Base-by-base conservation (phyloP, 257 asterid genomes). In the Knoxia roxburghii region DNA sequence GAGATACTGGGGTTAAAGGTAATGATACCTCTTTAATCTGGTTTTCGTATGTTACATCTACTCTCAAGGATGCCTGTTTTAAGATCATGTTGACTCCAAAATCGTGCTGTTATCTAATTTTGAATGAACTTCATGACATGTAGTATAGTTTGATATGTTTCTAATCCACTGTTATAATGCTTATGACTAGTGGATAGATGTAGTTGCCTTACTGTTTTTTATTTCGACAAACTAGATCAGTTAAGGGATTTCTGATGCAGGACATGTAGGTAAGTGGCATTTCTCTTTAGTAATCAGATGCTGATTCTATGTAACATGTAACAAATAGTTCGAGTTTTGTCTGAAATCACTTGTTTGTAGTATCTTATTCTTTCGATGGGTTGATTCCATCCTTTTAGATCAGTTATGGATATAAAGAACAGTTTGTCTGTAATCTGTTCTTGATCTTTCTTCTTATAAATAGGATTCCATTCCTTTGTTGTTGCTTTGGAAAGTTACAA, bases 1-100 rank as follows among this genome's bases (percentile, higher is more conserved):
- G 95, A 88, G 74, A 81, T 90, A 67, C 68, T 33, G 72, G 82
- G 80, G 76, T 45, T 90, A 35, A 85, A 83, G 95, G 96, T 90
- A 79, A 41, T 24, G 10, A 8, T 55, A 57, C 51, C 68, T 9
- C 35, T 14, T 61, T 45, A 27, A 20, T 51, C 23, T 50, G 12
- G 45, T 27, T 29, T n/a, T 2, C 14, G 11, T 12, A 50, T 27
- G 51, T 46, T 46, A 13, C n/a, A 12, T 50, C 12, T 21, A 10
- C n/a, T 57, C 8, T 18, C 7, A n/a, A n/a, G 51, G 69, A 29
- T 30, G 27, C 58, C 21, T 46, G 29, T 14, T 32, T 48, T 15
- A 43, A 43, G 49, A 43, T 43, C 49, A 11, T 11, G 49, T 4
- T 43, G 49, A 58, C 45, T 30, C 39, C 43, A 58, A 58, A 11